phyloP scores from a whole-genome alignment of 139 green algal genomes.

The Chlamydomonas sp. region DNA sequence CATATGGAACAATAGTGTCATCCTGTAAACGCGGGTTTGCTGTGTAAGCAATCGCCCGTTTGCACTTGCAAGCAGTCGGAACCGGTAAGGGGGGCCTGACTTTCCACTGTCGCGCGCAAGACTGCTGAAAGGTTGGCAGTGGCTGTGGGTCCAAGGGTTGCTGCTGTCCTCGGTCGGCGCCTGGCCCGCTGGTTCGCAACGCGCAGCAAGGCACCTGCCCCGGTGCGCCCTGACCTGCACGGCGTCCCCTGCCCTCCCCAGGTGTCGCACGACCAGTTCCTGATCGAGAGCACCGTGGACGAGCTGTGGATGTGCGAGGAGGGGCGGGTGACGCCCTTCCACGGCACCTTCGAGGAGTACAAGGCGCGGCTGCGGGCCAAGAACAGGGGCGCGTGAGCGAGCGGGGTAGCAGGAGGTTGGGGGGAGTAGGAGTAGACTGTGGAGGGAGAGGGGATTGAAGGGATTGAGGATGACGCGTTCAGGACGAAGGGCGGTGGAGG shows the following conservation, averaged over 20 bases:
- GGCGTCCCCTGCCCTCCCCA: neutral
- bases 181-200: neutral
- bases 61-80: neutral
- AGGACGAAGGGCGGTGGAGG: too few relatives aligned
- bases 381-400: neutral
- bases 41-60: neutral
- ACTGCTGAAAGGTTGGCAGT: too few relatives aligned
- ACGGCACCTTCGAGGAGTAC: slow-evolving; percentile 89
- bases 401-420: too few relatives aligned
- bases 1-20: neutral
- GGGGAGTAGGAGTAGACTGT: too few relatives aligned
- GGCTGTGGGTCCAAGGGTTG: too few relatives aligned
- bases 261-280: slow-evolving; percentile 80
- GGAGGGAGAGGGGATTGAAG: too few relatives aligned
- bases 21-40: neutral
- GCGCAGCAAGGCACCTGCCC: too few relatives aligned
- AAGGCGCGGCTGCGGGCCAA: slow-evolving; percentile 64
- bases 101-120: too few relatives aligned
- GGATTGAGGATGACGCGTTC: too few relatives aligned
- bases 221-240: too few relatives aligned
- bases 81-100: too few relatives aligned
- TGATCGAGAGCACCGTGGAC: slow-evolving; percentile 87
- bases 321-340: slow-evolving; percentile 62
- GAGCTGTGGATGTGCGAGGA: slow-evolving; percentile 84
- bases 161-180: too few relatives aligned